A percentile compares a stretch with the other conserved stretches of the same genome.
phyloP scores from a whole-genome alignment of 768 basidiomycete genomes.

The Collybia nuda region DNA sequence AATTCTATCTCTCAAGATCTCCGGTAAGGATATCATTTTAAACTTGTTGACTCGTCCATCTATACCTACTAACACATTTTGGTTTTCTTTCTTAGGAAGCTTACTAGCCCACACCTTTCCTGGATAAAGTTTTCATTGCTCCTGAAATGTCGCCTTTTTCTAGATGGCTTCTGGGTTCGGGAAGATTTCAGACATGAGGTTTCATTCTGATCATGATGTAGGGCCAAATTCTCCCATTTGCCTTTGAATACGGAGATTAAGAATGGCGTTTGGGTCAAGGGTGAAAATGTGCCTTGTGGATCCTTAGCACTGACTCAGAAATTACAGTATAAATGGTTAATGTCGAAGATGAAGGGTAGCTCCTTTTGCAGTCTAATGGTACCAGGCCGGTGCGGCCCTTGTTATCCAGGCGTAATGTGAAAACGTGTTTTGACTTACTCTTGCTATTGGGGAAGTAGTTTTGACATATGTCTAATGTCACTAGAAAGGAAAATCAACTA shows the following conservation, averaged over 20 bases:
- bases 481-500: constrained; percentile 1
- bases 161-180: neutral
- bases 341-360: neutral
- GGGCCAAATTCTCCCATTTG: constrained; percentile 5
- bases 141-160: too few species aligned
- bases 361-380: constrained; percentile 2
- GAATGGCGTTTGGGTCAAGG: neutral
- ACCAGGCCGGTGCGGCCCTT: neutral
- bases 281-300: neutral
- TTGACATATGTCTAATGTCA: neutral
- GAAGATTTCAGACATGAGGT: constrained; percentile 3
- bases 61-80: too few species aligned
- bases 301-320: constrained; percentile 4
- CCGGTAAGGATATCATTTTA: too few species aligned
- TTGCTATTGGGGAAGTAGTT: constrained; percentile 2
- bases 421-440: constrained; percentile 8
- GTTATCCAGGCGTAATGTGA: neutral
- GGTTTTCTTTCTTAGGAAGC: too few species aligned
- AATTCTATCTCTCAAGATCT: too few species aligned
- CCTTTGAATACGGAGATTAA: constrained; percentile 13
- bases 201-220: neutral
- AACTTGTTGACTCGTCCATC: too few species aligned
- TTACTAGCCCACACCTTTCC: too few species aligned
- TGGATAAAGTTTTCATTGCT: too few species aligned
- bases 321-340: neutral